phyloP scores from a whole-genome alignment of 139 green algal genomes.

The Bryopsis sp. region DNA sequence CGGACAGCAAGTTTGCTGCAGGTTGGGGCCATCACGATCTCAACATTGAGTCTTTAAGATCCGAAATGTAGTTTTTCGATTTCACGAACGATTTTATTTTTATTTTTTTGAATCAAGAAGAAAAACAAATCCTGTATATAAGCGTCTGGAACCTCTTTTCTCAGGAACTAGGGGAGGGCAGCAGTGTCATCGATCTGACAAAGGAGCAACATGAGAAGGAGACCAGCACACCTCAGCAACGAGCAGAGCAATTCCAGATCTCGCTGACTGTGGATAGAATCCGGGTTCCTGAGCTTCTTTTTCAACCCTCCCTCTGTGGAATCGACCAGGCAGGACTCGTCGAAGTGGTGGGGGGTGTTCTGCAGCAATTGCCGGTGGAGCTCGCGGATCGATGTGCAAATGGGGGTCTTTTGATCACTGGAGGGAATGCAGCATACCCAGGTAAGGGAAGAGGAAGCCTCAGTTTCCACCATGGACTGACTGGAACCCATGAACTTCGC shows the following conservation, averaged over 20 bases:
- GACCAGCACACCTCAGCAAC: not conserved
- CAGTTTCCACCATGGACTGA: too few relatives aligned
- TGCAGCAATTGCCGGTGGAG: slow-evolving; percentile 8
- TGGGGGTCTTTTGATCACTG: slow-evolving; percentile 8
- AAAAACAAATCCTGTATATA: not conserved
- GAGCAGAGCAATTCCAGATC: slow-evolving; percentile 18
- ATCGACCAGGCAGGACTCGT: slow-evolving; percentile 21
- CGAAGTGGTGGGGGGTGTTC: slow-evolving; percentile 13
- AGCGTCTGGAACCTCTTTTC: not conserved
- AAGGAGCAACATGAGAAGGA: too few relatives aligned
- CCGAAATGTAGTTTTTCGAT: too few relatives aligned
- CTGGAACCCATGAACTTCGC: not conserved
- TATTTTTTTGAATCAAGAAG: too few relatives aligned
- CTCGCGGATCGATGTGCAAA: not conserved
- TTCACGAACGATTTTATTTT: too few relatives aligned
- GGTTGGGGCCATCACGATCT: too few relatives aligned
- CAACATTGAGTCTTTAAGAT: too few relatives aligned
- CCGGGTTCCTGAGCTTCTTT: slow-evolving; percentile 21
- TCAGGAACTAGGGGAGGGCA: not conserved
- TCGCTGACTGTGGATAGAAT: slow-evolving; percentile 23
- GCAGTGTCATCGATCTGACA: too few relatives aligned
- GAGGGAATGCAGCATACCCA: slow-evolving; percentile 20
- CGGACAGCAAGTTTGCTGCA: not conserved
- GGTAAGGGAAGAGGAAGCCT: too few relatives aligned
- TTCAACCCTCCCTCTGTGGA: slow-evolving; percentile 22